A percentile compares a stretch with the other conserved stretches of the same genome.
These are phyloP conservation scores for Bipolaris victoriae DNA, from an alignment of 2,329 filamentous ascomycete species.

Conservation along the genomic window DNA sequence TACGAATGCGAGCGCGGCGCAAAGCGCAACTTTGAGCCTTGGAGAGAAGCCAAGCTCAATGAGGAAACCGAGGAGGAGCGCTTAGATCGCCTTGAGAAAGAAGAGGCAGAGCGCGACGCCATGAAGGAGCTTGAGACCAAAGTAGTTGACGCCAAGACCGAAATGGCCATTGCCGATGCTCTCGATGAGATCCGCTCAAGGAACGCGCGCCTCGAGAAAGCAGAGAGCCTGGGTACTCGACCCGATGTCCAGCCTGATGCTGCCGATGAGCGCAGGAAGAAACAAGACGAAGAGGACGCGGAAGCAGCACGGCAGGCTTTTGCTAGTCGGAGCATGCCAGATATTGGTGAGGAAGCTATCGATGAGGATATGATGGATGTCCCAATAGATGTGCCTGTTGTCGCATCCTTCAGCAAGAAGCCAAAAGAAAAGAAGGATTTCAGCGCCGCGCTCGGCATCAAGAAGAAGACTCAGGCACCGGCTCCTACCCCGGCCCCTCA, in stretches of 20 bases:
- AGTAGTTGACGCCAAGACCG: slow-evolving; percentile 86
- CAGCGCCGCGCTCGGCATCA: slow-evolving; percentile 77
- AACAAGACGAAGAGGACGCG: slow-evolving; percentile 80
- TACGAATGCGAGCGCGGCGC: slow-evolving; percentile 83
- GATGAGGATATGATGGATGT: slow-evolving; percentile 52
- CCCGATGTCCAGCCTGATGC: slow-evolving; percentile 62
- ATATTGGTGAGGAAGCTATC: slow-evolving; percentile 61
- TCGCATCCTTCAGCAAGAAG: slow-evolving; percentile 72
- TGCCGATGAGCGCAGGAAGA: slow-evolving; percentile 62
- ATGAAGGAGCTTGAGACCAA: slow-evolving; percentile 97
- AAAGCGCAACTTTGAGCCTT: slow-evolving; percentile 91
- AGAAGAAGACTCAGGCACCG: slow-evolving; percentile 52
- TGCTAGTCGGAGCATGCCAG: slow-evolving; percentile 49
- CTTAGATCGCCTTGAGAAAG: slow-evolving; percentile 80
- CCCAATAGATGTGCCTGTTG: slow-evolving; percentile 40
- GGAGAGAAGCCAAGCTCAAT: slow-evolving; percentile 70
- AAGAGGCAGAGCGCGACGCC: slow-evolving; percentile 81
- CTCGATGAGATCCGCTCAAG: slow-evolving; percentile 91
- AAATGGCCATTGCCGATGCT: slow-evolving; percentile 96
- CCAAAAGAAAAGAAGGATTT: slow-evolving; percentile 90
- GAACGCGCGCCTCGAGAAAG: slow-evolving; percentile 85
- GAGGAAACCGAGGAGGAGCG: slow-evolving; percentile 88
- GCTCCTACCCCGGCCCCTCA: slow-evolving; percentile 15
- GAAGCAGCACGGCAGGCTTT: slow-evolving; percentile 83
- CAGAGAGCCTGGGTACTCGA: slow-evolving; percentile 66